Conservation (phyloP, 2,329 filamentous ascomycete species). For the Pseudogymnoascus sp. region DNA sequence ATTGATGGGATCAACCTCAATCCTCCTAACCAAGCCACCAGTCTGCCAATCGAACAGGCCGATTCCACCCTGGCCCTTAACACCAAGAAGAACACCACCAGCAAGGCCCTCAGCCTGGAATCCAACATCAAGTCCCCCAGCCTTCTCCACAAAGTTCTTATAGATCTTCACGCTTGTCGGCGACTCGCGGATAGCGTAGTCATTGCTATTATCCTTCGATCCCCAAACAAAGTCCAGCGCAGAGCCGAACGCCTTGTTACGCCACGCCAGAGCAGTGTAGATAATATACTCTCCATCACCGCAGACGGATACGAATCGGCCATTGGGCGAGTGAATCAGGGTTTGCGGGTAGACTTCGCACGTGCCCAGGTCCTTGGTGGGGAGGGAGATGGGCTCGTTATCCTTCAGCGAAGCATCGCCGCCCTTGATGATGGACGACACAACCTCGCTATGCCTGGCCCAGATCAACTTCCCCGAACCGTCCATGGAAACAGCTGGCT, state of each 20-base stretch:
- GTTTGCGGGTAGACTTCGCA: constrained; percentile 97
- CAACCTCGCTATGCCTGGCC: constrained; percentile 90
- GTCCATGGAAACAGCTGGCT: constrained; percentile 97
- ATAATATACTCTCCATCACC: constrained; percentile 99
- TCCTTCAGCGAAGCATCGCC: constrained; percentile 81
- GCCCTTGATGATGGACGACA: constrained; percentile 91
- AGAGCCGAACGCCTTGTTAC: constrained; percentile 95
- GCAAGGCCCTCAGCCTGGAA: constrained; percentile 91
- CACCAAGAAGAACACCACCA: constrained; percentile 84
- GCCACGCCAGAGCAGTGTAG: constrained; percentile 91
- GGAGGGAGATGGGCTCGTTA: constrained; percentile 75
- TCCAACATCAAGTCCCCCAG: constrained; percentile 81
- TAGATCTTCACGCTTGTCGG: constrained; percentile 92
- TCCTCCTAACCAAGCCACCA: constrained; percentile 81
- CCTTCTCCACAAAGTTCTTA: constrained; percentile 94
- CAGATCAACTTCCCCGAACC: constrained; percentile 91
- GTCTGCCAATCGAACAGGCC: constrained; percentile 96
- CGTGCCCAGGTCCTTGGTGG: constrained; percentile 89
- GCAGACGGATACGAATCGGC: constrained; percentile 79
- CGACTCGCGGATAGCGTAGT: constrained; percentile 95
- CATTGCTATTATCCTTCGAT: constrained; percentile 94
- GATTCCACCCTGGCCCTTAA: constrained; percentile 89
- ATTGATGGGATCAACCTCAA: constrained; percentile 66
- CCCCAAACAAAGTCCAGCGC: constrained; percentile 97
- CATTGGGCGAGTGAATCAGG: constrained; percentile 91